These are phyloP conservation scores for Fusarium sp. DNA, from an alignment of 2,329 filamentous ascomycete genomes.

Conservation along the genomic window DNA sequence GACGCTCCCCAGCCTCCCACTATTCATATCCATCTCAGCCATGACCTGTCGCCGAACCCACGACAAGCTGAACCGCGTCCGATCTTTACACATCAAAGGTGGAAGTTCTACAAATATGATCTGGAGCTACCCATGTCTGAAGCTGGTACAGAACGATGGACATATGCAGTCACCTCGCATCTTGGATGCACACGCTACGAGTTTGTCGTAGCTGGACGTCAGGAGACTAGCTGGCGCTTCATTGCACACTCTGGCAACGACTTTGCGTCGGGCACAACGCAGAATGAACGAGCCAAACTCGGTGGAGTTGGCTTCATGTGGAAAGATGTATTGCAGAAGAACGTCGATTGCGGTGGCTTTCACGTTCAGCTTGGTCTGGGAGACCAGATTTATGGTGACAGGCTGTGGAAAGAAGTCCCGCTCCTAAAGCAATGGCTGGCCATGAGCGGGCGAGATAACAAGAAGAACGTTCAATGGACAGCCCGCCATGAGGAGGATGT, in stretches of 20 bases:
- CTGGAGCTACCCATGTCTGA: conserved; percentile 91
- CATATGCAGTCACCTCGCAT: conserved; percentile 96
- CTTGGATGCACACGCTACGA: conserved; percentile 98
- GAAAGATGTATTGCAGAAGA: conserved; percentile 98
- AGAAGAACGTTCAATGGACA: conserved; percentile 91
- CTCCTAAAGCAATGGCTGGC: conserved; percentile 94
- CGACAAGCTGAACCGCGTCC: conserved; percentile 82
- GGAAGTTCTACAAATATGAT: conserved; percentile 96
- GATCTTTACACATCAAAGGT: conserved; percentile 90
- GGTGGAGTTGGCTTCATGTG: conserved; percentile 96
- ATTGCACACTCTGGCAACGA: conserved; percentile 97
- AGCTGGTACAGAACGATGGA: conserved; percentile 81
- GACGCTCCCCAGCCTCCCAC: conserved; percentile 93
- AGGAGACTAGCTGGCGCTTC: conserved; percentile 94
- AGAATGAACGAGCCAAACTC: conserved; percentile 83
- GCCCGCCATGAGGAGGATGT: conserved; percentile 96
- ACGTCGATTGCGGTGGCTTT: conserved; percentile 94
- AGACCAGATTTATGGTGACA: conserved; percentile 94
- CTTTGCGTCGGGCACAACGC: conserved; percentile 86
- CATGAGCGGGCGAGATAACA: conserved; percentile 90
- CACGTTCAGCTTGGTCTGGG: conserved; percentile 92
- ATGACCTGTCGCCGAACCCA: conserved; percentile 91
- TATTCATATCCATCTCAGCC: conserved; percentile 91
- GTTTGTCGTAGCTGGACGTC: conserved; percentile 89
- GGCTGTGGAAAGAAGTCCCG: conserved; percentile 95